These are phyloP conservation scores for Aegilops bicornis DNA, from an alignment of 176 grass and related monocot genomes.

Conservation along the genomic window DNA sequence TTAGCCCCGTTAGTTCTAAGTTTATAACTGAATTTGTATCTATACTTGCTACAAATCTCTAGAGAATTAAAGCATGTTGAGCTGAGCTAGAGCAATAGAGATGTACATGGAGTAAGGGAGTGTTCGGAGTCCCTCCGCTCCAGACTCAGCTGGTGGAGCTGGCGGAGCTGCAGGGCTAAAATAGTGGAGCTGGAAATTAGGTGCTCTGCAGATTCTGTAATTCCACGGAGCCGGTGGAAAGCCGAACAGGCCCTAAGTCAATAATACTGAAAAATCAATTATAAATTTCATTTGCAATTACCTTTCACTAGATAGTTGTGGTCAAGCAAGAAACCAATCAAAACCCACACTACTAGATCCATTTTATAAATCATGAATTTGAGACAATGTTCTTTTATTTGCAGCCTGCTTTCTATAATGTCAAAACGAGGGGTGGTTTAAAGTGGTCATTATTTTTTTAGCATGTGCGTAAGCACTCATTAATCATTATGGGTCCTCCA, in stretches of 20 bases:
- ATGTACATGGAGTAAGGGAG: background rate
- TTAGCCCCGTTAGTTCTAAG: too few species aligned
- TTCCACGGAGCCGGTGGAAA: too few species aligned
- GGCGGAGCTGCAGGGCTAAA: too few species aligned
- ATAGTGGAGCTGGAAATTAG: too few species aligned
- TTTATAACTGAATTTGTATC: background rate
- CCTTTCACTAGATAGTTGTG: background rate
- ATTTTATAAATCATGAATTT: background rate
- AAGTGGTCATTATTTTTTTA: background rate
- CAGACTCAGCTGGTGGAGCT: too few species aligned
- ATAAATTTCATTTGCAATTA: background rate
- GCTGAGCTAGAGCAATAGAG: background rate
- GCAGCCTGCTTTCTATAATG: background rate
- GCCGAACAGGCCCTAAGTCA: background rate
- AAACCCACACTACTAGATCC: background rate
- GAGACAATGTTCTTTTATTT: background rate
- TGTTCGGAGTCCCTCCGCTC: too few species aligned
- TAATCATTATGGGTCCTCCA: background rate
- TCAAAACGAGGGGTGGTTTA: background rate
- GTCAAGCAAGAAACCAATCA: background rate
- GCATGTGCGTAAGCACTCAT: background rate
- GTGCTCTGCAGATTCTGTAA: too few species aligned
- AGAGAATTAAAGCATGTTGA: background rate
- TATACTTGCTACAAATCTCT: background rate
- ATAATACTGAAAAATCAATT: background rate